Evolutionary conservation across 345 rosid genomes (phyloP).

Genomic region (Arabidopsis suecica): DNA sequence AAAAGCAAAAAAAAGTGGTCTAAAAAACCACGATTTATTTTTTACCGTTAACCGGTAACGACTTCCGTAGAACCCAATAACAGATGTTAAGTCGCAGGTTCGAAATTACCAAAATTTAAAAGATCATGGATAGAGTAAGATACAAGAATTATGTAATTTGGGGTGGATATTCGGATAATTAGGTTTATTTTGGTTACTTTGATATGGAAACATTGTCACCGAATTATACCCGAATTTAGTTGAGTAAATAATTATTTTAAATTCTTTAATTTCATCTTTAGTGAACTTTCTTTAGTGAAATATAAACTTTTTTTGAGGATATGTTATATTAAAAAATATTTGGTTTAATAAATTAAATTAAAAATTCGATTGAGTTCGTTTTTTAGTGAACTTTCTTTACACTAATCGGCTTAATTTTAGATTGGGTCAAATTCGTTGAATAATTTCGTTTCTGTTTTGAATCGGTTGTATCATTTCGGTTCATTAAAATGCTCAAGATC

Average conservation of each 20-base stretch:
- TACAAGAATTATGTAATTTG: neutral
- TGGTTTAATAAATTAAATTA: neutral
- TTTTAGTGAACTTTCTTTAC: neutral
- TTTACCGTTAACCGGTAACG: too few relatives aligned
- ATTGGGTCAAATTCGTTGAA: slow-evolving; percentile 8
- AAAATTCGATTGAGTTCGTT: neutral
- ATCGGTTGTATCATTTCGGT: neutral
- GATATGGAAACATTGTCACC: neutral
- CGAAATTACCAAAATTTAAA: too few relatives aligned
- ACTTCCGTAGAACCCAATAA: too few relatives aligned
- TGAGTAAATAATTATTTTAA: neutral
- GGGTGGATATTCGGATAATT: neutral
- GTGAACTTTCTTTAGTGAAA: too few relatives aligned
- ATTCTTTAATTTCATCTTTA: too few relatives aligned
- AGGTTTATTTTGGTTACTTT: neutral
- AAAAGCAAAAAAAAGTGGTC: too few relatives aligned
- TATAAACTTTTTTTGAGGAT: too few relatives aligned
- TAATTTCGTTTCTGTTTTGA: neutral
- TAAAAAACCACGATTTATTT: too few relatives aligned
- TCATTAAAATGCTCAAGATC: neutral
- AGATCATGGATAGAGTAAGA: too few relatives aligned
- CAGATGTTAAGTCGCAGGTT: too few relatives aligned
- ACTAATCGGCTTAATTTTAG: neutral
- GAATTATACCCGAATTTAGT: neutral
- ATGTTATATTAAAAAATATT: neutral